These are phyloP conservation scores for Hypoxylon sp. DNA, from an alignment of 2,329 filamentous ascomycete genomes.

Conservation along the genomic window DNA sequence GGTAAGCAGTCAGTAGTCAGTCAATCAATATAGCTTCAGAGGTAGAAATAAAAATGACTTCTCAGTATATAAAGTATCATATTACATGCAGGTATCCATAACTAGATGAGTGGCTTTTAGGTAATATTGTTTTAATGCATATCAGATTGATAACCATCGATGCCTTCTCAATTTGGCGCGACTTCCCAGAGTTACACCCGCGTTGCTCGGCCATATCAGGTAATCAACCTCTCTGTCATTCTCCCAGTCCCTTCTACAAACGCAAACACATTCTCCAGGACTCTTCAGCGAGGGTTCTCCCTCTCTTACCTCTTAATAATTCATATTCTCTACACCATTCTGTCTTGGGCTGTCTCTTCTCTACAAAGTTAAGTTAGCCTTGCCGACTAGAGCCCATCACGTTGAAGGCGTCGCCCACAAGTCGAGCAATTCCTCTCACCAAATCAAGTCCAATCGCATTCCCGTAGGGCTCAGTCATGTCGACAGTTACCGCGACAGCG, in stretches of 20 bases:
- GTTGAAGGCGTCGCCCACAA: background rate
- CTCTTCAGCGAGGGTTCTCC: background rate
- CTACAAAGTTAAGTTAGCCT: background rate
- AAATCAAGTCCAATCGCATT: background rate
- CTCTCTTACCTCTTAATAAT: background rate
- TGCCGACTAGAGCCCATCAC: no score
- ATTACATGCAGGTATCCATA: no score
- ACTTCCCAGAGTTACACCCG: background rate
- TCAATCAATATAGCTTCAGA: no score
- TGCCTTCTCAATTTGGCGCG: background rate
- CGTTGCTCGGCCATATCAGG: background rate
- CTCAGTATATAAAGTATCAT: no score
- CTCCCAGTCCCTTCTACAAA: background rate
- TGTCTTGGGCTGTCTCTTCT: background rate
- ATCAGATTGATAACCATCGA: background rate
- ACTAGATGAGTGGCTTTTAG: background rate
- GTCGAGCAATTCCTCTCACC: background rate
- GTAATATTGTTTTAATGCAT: background rate
- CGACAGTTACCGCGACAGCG: slow-evolving; percentile 81
- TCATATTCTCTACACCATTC: background rate
- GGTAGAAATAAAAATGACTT: no score
- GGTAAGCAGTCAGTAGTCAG: no score
- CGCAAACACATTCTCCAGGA: background rate
- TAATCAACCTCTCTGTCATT: background rate
- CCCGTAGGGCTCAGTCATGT: slow-evolving; percentile 69